phyloP scores from a whole-genome alignment of 75 land plant genomes.

The Larix kaempferi region DNA sequence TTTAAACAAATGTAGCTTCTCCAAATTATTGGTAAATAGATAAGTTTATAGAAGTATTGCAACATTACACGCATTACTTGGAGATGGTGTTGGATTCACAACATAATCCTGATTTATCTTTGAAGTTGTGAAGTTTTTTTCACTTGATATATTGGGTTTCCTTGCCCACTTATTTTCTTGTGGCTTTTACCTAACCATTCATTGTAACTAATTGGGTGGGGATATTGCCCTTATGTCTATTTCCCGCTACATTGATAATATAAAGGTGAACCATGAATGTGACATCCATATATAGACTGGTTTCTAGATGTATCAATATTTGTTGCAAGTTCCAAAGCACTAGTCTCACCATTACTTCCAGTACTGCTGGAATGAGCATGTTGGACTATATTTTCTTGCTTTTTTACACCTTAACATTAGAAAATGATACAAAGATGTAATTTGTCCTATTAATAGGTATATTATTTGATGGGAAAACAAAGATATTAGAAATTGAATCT shows the following conservation, averaged over 20 bases:
- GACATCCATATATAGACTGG: constrained; percentile 28
- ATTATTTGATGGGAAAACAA: constrained; percentile 3
- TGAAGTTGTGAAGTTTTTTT: constrained; percentile 34
- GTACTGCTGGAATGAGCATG: constrained; percentile 16
- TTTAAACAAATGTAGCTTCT: neutral
- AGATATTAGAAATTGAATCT: constrained; percentile 21
- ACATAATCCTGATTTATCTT: constrained; percentile 87
- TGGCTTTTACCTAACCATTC: neutral
- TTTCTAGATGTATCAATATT: constrained; percentile 15
- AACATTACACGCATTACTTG: neutral
- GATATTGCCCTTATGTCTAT: constrained; percentile 24
- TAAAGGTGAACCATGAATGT: constrained; percentile 8
- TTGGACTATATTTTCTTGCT: constrained; percentile 32
- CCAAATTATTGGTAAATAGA: neutral
- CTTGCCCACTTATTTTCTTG: neutral
- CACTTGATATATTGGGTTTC: constrained; percentile 27
- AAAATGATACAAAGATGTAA: neutral
- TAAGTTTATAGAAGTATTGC: neutral
- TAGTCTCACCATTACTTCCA: constrained; percentile 12
- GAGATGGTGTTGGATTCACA: constrained; percentile 40
- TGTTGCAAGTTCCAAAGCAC: constrained; percentile 10
- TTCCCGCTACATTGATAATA: constrained; percentile 24
- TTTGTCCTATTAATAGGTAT: constrained; percentile 3
- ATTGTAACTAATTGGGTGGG: constrained; percentile 35
- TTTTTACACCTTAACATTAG: constrained; percentile 18